Evolutionary conservation across 1,139 yeast genomes (phyloP).

Genomic region (Kurtzmaniella quercitrusa): DNA sequence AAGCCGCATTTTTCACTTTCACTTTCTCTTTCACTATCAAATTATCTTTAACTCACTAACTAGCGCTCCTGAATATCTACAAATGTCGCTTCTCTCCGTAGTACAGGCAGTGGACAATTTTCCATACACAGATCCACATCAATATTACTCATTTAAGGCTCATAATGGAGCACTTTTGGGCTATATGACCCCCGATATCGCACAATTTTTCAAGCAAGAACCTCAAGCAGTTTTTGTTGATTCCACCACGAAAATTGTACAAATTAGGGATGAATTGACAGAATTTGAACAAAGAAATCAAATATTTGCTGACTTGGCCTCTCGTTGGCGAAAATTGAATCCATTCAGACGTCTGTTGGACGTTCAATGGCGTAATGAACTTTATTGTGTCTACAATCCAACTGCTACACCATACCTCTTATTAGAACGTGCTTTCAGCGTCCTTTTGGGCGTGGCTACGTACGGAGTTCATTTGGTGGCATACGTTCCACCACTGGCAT

Average conservation of each 20-base stretch:
- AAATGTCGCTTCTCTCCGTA: constrained; percentile 15
- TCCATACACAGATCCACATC: constrained; percentile 26
- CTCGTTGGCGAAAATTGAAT: constrained; percentile 33
- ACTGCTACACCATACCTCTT: constrained; percentile 53
- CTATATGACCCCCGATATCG: constrained; percentile 46
- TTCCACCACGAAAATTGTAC: constrained; percentile 30
- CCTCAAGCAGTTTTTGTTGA: constrained; percentile 23
- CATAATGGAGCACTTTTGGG: constrained; percentile 57
- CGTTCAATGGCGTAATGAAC: constrained; percentile 86
- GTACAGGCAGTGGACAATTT: constrained; percentile 49
- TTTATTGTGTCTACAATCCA: constrained; percentile 67
- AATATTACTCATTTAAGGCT: constrained; percentile 38
- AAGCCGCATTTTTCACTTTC: background rate
- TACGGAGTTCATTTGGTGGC: constrained; percentile 91
- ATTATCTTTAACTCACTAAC: no score
- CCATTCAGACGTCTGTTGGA: constrained; percentile 39
- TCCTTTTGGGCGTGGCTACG: constrained; percentile 78
- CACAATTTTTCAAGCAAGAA: constrained; percentile 22
- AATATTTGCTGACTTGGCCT: constrained; percentile 43
- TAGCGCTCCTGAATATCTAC: no score
- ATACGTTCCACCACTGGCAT: constrained; percentile 43
- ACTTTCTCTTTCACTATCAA: no score
- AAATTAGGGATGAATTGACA: constrained; percentile 32
- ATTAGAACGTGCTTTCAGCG: constrained; percentile 79
- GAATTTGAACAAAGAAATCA: constrained; percentile 45